These are phyloP conservation scores for Leccinum subgranulosum DNA, from an alignment of 768 basidiomycete species.

Conservation along the genomic window DNA sequence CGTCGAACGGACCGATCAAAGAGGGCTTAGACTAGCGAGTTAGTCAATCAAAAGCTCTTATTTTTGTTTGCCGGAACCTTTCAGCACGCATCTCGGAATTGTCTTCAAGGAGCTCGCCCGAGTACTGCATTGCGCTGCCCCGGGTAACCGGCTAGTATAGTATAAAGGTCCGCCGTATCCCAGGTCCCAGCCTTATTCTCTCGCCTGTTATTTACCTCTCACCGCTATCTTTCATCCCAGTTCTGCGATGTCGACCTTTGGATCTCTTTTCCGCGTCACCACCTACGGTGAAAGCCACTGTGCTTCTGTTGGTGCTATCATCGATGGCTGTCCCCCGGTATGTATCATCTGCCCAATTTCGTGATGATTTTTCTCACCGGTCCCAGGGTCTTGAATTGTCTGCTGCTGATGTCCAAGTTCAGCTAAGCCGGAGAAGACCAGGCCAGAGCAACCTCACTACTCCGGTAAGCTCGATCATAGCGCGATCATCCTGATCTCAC, in stretches of 20 bases:
- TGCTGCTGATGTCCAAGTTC: slow-evolving; percentile 82
- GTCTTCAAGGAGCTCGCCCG: slow-evolving; percentile 14
- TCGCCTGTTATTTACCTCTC: slow-evolving; percentile 9
- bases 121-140: slow-evolving; percentile 24
- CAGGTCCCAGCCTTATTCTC: neutral
- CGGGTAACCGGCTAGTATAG: neutral
- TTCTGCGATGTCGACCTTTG: slow-evolving; percentile 86
- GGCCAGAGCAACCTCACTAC: slow-evolving; percentile 97
- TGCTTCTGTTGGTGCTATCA: slow-evolving; percentile 93
- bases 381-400: slow-evolving; percentile 77
- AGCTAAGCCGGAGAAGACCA: slow-evolving; percentile 87
- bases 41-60: neutral
- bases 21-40: neutral
- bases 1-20: neutral
- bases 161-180: slow-evolving; percentile 21
- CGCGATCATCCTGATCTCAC: neutral
- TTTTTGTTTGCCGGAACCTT: neutral
- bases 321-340: slow-evolving; percentile 97
- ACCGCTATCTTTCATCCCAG: slow-evolving; percentile 7
- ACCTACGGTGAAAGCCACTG: slow-evolving; percentile 99
- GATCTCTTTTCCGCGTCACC: slow-evolving; percentile 87
- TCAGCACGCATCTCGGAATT: neutral
- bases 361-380: slow-evolving; percentile 13
- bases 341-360: slow-evolving; percentile 22
- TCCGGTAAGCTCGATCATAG: slow-evolving; percentile 55